These are phyloP conservation scores for Neurospora sp. DNA, from an alignment of 2,329 filamentous ascomycete genomes.

Conservation along the genomic window DNA sequence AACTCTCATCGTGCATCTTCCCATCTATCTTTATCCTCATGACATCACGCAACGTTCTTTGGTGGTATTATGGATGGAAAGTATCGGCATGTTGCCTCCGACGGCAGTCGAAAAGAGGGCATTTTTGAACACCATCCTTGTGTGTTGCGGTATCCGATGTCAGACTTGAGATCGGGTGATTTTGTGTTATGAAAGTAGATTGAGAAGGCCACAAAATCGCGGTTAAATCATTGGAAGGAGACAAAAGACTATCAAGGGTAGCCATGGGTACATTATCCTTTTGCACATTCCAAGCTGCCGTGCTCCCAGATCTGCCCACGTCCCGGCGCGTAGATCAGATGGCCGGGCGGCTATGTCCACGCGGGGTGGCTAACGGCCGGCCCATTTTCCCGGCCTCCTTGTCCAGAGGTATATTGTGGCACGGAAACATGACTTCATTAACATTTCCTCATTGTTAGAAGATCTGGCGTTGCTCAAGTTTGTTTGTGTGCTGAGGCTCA, in stretches of 20 bases:
- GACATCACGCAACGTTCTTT: not conserved
- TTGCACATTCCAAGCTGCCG: not conserved
- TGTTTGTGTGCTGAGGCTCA: not conserved
- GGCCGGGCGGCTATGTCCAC: not conserved
- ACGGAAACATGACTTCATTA: not conserved
- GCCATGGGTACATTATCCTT: not conserved
- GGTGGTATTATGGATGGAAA: not conserved
- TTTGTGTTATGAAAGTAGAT: not conserved
- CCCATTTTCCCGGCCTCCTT: not conserved
- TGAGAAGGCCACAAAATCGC: not conserved
- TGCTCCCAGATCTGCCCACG: not conserved
- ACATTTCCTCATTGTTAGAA: not conserved
- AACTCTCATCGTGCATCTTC: not conserved
- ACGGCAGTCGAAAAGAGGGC: not conserved
- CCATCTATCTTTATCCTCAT: not conserved
- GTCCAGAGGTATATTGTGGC: not conserved
- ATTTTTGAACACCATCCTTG: not conserved
- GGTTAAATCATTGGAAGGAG: not conserved
- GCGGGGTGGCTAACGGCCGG: not conserved
- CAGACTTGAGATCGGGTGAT: not conserved
- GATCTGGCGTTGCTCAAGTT: not conserved
- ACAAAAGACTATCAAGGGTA: not conserved
- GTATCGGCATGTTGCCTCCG: not conserved
- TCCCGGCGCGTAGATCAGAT: not conserved
- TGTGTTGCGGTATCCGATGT: not conserved